Percentiles rank a stretch among this genome's conserved stretches.
Conservation (phyloP, 805 yeast species). For the Cephaloascus fragrans region DNA sequence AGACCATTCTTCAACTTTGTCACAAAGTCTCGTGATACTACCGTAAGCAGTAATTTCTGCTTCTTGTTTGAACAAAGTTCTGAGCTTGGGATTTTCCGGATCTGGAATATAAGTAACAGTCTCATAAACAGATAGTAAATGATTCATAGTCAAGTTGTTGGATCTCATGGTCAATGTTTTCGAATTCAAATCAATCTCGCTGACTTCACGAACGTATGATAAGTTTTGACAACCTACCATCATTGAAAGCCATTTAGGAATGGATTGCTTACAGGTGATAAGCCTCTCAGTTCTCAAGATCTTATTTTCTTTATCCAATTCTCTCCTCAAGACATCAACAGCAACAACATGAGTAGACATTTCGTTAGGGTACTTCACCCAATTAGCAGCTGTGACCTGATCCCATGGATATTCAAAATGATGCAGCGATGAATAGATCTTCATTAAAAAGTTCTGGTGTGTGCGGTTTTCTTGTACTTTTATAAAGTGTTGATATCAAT, state of each 20-base stretch:
- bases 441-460: too few species aligned
- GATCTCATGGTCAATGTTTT: constrained; percentile 71
- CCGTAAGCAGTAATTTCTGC: constrained; percentile 89
- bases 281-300: constrained; percentile 73
- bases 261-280: constrained; percentile 78
- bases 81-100: constrained; percentile 30
- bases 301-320: constrained; percentile 41
- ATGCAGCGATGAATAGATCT: constrained; percentile 63
- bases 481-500: too few species aligned
- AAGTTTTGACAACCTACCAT: constrained; percentile 65
- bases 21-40: constrained; percentile 57
- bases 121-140: constrained; percentile 72
- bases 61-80: constrained; percentile 65
- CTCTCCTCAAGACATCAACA: constrained; percentile 79
- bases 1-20: constrained; percentile 86
- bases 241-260: constrained; percentile 72
- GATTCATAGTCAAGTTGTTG: constrained; percentile 75
- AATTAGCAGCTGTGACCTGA: constrained; percentile 89
- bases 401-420: constrained; percentile 84
- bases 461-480: too few species aligned
- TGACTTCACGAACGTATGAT: constrained; percentile 82
- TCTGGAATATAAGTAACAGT: constrained; percentile 79
- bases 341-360: constrained; percentile 86
- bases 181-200: constrained; percentile 63
- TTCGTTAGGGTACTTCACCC: constrained; percentile 97